Base-by-base conservation (phyloP, 805 yeast species). In the Candida piceae region DNA sequence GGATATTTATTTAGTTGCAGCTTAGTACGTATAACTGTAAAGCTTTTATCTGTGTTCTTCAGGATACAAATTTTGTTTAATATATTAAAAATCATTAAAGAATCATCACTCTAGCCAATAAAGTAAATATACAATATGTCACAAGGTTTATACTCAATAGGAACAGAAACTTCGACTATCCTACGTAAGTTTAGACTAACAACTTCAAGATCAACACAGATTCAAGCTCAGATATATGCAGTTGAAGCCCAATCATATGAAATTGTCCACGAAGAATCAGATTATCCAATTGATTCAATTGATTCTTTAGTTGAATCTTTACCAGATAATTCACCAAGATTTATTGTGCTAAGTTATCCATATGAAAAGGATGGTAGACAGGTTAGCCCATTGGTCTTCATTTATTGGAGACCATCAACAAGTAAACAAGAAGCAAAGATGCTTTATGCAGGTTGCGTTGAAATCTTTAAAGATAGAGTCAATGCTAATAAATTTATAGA, bases 391-490 rank as follows among this genome's bases (percentile, higher is more conserved):
- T 70, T 83, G 43, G 85, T 88, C 2, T 59, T 89, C 55, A 49
- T 89, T n/a, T 89, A 87, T 58, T 89, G 89, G 80, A 73, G 85
- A 42, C 97, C 97, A 4, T 81, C 80, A 18, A 86, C 95, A 0
- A 70, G 86, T n/a, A 81, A 84, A 13, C 90, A 82, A 55, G 84
- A 83, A 38, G 68, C 74, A 52, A 79, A 82, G 58, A 89, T 88
- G 97, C 62, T 85, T 33, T 88, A 87, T 50, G 97, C 96, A 1
- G 95, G 93, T 4, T 94, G 95, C 2, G 74, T 85, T 16, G 96
- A 89, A 56, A 62, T 81, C 45, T 71, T 89, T 39, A 72, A 90
- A 58, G 78, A 75, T 34, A 80, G 81, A 47, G 81, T 89, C n/a
- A 86, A 87, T 13, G 87, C 85, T n/a, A 58, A 36, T 53, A 70